phyloP scores from a whole-genome alignment of 2,329 filamentous ascomycete species.

The Phaeosphaeriaceae sp. region DNA sequence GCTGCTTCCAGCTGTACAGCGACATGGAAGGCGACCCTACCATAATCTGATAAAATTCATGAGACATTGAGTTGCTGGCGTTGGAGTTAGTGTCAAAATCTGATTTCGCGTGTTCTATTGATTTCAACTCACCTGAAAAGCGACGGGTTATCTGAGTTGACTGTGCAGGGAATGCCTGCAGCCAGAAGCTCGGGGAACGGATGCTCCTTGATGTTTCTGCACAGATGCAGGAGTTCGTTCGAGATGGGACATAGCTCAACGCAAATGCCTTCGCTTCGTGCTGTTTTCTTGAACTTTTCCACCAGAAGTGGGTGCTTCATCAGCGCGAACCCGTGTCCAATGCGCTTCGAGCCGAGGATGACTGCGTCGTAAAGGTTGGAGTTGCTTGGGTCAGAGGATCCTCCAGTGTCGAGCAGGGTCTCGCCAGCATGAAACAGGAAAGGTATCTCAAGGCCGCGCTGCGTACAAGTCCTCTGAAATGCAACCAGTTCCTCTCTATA shows the following conservation, averaged over 20 bases:
- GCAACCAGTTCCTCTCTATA: conserved; percentile 65
- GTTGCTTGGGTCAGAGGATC: conserved; percentile 62
- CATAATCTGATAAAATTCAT: conserved; percentile 81
- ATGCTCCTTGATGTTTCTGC: conserved; percentile 69
- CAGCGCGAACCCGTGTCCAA: conserved; percentile 76
- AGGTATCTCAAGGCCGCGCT: conserved; percentile 64
- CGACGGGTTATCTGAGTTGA: conserved; percentile 78
- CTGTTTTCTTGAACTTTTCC: conserved; percentile 61
- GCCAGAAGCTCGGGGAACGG: conserved; percentile 72
- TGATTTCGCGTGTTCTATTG: no score
- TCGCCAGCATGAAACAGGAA: conserved; percentile 82
- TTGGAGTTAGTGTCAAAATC: conserved; percentile 5
- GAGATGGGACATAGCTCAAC: conserved; percentile 81
- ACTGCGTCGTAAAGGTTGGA: conserved; percentile 74
- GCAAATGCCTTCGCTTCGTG: conserved; percentile 57
- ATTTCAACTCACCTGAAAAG: conserved; percentile 65
- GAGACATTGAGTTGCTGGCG: conserved; percentile 74
- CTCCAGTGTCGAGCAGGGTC: conserved; percentile 69
- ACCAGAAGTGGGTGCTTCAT: conserved; percentile 69
- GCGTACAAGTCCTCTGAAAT: conserved; percentile 62
- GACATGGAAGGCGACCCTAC: conserved; percentile 72
- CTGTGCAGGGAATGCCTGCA: conserved; percentile 75
- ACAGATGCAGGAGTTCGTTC: conserved; percentile 76
- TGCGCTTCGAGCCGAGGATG: conserved; percentile 69
- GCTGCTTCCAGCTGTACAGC: conserved; percentile 74